These are phyloP conservation scores for Piper longum DNA, from an alignment of 164 flowering plant species.

Conservation along the genomic window DNA sequence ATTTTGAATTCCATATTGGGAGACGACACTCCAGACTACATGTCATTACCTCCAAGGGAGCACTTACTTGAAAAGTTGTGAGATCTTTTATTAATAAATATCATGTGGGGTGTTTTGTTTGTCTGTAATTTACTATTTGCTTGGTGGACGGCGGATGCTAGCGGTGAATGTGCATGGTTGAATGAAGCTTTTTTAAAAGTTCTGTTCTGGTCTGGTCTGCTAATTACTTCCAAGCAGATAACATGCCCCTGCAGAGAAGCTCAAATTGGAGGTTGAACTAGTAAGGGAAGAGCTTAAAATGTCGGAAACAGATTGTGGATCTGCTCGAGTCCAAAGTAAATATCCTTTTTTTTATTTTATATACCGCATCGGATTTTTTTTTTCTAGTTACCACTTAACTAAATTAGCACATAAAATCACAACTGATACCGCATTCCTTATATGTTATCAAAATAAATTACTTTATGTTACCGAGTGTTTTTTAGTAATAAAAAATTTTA, in stretches of 20 bases:
- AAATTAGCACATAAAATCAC: background rate
- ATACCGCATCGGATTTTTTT: background rate
- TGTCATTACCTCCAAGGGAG: conserved; percentile 60
- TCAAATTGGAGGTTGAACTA: conserved; percentile 63
- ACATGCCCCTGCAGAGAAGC: conserved; percentile 79
- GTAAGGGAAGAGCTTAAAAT: conserved; percentile 86
- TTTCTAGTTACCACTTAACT: background rate
- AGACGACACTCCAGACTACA: conserved; percentile 20
- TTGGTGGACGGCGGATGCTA: background rate
- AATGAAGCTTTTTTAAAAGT: background rate
- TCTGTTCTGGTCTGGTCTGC: background rate
- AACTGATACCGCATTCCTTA: background rate
- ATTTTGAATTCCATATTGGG: conserved; percentile 26
- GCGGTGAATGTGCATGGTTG: background rate
- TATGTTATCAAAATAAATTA: background rate
- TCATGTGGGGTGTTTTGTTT: background rate
- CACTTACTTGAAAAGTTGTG: conserved; percentile 69
- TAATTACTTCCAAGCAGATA: conserved; percentile 74
- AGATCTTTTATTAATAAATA: background rate
- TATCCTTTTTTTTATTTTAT: background rate
- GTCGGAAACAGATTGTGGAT: conserved; percentile 98
- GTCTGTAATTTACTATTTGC: background rate
- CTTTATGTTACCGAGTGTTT: too few relatives aligned
- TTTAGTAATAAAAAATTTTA: too few relatives aligned
- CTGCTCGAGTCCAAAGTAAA: conserved; percentile 86